Conservation (phyloP, 345 rosid genomes). For the Brassica nigra region DNA sequence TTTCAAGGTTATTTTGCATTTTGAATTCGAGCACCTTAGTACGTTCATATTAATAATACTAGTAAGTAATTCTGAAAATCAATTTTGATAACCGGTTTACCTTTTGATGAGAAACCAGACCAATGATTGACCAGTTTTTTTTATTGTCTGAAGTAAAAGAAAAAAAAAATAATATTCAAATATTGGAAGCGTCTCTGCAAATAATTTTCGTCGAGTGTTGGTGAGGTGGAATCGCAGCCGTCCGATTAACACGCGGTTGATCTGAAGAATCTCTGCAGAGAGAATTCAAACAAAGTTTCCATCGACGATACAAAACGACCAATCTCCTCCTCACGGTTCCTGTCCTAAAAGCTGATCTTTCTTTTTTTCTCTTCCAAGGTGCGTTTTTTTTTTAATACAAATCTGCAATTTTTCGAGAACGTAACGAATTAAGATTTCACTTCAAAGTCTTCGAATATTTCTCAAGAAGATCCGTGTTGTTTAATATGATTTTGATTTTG, state of each 20-base stretch:
- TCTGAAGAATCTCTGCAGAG: conserved; percentile 28
- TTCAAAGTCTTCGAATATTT: neutral
- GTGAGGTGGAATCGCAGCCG: conserved; percentile 35
- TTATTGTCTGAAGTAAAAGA: neutral
- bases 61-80: neutral
- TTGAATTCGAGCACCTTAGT: neutral
- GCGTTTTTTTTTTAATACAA: neutral
- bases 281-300: conserved; percentile 35
- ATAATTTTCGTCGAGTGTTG: neutral
- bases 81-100: neutral
- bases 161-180: neutral
- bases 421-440: neutral
- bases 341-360: conserved; percentile 4
- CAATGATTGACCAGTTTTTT: neutral
- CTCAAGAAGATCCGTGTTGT: neutral
- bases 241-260: conserved; percentile 34
- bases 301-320: conserved; percentile 38
- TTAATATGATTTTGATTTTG: neutral
- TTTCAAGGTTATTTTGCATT: neutral
- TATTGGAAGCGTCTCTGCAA: neutral
- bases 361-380: conserved; percentile 12
- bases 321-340: conserved; percentile 22
- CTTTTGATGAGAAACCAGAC: neutral
- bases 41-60: neutral
- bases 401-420: neutral